phyloP scores from a whole-genome alignment of 2,329 filamentous ascomycete species.

The Epichloe elymi region DNA sequence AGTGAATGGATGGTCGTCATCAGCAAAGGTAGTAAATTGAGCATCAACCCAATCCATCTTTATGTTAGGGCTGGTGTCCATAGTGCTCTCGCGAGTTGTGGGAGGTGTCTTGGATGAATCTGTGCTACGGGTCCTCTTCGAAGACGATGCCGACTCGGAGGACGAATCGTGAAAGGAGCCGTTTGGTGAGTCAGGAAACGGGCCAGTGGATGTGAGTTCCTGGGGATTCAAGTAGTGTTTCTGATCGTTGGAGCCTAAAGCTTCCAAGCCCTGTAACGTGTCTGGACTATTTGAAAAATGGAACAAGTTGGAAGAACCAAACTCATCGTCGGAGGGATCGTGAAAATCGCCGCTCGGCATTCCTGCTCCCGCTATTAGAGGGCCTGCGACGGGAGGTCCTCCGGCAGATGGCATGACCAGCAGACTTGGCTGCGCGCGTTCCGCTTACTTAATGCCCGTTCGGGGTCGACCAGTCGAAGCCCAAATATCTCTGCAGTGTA shows the following conservation, averaged over 20 bases:
- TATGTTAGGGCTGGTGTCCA: slow-evolving; percentile 27
- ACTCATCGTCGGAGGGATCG: slow-evolving; percentile 25
- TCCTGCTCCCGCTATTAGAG: slow-evolving; percentile 25
- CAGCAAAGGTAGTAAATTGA: slow-evolving; percentile 21
- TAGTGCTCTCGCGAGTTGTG: slow-evolving; percentile 28
- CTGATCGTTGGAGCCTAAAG: slow-evolving; percentile 17
- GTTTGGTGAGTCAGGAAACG: slow-evolving; percentile 29
- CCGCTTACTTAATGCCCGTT: slow-evolving; percentile 7
- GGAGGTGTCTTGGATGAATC: slow-evolving; percentile 31
- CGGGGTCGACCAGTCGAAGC: not conserved
- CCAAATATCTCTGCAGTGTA: not conserved
- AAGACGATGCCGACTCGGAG: slow-evolving; percentile 36
- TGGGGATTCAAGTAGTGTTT: slow-evolving; percentile 21
- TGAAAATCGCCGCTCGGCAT: slow-evolving; percentile 24
- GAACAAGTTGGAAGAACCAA: slow-evolving; percentile 20
- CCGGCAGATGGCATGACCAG: slow-evolving; percentile 24
- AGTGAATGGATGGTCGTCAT: slow-evolving; percentile 25
- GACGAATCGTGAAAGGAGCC: slow-evolving; percentile 35
- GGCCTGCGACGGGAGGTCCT: slow-evolving; percentile 21
- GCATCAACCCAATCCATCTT: slow-evolving; percentile 30
- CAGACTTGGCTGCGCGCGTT: slow-evolving; percentile 10
- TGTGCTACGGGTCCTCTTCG: slow-evolving; percentile 33
- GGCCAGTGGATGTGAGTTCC: slow-evolving; percentile 21
- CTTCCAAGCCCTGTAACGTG: slow-evolving; percentile 21
- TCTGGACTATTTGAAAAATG: slow-evolving; percentile 25